Conservation (phyloP, 2,329 filamentous ascomycete genomes). For the Sarocladium strictum region DNA sequence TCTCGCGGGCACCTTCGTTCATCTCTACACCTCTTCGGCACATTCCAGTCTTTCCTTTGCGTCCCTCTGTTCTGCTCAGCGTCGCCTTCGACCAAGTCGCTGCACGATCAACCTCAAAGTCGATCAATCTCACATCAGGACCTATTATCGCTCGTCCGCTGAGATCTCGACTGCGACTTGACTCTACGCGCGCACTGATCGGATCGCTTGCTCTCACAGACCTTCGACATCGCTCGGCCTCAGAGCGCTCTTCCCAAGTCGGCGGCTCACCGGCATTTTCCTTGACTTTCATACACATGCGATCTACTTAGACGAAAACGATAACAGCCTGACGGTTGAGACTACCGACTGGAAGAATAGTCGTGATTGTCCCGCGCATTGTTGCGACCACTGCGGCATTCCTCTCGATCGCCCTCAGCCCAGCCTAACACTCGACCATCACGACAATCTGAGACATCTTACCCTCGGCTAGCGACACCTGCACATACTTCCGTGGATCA, state of each 20-base stretch:
- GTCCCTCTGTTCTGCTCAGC: neutral
- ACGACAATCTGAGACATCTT: neutral
- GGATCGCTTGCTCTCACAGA: neutral
- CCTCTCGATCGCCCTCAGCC: neutral
- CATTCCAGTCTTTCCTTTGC: constrained; percentile 14
- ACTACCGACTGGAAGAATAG: neutral
- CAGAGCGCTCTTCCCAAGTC: neutral
- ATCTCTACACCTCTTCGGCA: constrained; percentile 12
- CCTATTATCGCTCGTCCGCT: neutral
- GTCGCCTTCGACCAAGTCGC: constrained; percentile 4
- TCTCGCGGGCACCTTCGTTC: constrained; percentile 19
- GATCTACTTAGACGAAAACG: neutral
- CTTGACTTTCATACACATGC: neutral
- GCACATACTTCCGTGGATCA: neutral
- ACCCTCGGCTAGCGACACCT: neutral
- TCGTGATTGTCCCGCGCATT: neutral
- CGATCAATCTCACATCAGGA: neutral
- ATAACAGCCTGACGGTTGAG: neutral
- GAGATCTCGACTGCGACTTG: neutral
- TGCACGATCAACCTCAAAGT: neutral
- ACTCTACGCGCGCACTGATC: neutral
- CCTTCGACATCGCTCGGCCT: neutral
- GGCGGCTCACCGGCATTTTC: neutral
- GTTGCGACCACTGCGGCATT: neutral
- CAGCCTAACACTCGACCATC: neutral